Conservation (phyloP, 176 grass and related monocot genomes). For the Eragrostis curvula region DNA sequence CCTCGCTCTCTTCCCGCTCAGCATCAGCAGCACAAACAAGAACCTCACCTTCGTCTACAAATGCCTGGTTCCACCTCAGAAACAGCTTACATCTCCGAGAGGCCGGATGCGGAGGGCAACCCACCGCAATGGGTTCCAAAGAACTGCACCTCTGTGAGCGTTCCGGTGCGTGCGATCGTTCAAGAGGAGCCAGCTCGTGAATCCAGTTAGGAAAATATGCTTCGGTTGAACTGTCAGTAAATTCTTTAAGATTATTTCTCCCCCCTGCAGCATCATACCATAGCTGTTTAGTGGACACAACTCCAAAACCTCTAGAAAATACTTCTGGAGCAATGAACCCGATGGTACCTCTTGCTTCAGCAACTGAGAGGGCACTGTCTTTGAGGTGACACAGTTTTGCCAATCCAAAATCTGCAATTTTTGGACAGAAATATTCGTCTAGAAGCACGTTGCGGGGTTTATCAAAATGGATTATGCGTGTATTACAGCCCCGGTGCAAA, state of each 20-base stretch:
- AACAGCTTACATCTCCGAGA: neutral
- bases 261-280: slow-evolving; percentile 66
- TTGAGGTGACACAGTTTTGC: slow-evolving; percentile 61
- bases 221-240: slow-evolving; percentile 18
- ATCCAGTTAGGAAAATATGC: slow-evolving; percentile 57
- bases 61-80: neutral
- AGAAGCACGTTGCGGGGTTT: slow-evolving; percentile 76
- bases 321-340: slow-evolving; percentile 78
- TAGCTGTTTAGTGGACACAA: slow-evolving; percentile 63
- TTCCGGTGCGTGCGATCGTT: slow-evolving; percentile 40
- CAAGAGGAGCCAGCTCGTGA: neutral
- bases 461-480: slow-evolving; percentile 76
- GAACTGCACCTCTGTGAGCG: neutral
- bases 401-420: slow-evolving; percentile 73
- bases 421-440: slow-evolving; percentile 57
- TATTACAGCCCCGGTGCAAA: slow-evolving; percentile 57
- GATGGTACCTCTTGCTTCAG: slow-evolving; percentile 64
- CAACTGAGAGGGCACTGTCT: slow-evolving; percentile 55
- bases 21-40: neutral
- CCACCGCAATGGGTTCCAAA: neutral
- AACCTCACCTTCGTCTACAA: slow-evolving; percentile 42
- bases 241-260: slow-evolving; percentile 22
- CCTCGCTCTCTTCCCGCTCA: slow-evolving; percentile 20
- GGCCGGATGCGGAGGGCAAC: too few species aligned
- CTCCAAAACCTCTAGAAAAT: slow-evolving; percentile 56